These are phyloP conservation scores for Fusarium sp. DNA, from an alignment of 2,329 filamentous ascomycete genomes.

Conservation along the genomic window DNA sequence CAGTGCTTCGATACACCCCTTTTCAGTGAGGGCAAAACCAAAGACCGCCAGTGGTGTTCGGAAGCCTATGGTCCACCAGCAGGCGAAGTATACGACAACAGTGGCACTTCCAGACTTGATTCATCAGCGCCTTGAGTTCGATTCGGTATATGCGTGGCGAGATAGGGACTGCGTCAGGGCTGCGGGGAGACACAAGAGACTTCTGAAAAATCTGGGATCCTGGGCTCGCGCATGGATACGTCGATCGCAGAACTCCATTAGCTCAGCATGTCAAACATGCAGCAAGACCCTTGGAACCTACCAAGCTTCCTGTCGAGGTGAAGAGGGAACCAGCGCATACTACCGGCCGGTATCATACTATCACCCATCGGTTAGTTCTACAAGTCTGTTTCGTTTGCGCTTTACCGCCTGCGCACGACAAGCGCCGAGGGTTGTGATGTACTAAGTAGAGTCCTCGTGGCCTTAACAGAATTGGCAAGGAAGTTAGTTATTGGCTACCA, in stretches of 20 bases:
- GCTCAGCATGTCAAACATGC: slow-evolving; percentile 37
- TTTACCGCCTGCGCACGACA: neutral
- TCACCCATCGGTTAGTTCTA: neutral
- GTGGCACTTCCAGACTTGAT: neutral
- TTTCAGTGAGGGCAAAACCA: neutral
- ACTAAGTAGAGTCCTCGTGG: neutral
- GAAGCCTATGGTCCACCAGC: neutral
- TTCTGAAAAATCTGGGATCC: slow-evolving; percentile 15
- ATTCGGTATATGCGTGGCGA: neutral
- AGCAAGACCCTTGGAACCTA: slow-evolving; percentile 30
- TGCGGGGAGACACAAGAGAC: neutral
- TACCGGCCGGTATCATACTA: neutral
- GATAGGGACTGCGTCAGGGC: neutral
- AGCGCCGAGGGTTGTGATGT: neutral
- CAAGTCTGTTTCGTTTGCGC: neutral
- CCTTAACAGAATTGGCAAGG: neutral
- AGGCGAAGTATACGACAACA: neutral
- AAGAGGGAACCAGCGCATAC: neutral
- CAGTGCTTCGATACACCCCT: slow-evolving; percentile 26
- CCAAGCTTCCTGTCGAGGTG: slow-evolving; percentile 38
- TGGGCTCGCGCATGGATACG: slow-evolving; percentile 31
- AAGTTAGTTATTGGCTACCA: neutral
- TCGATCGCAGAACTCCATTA: slow-evolving; percentile 37
- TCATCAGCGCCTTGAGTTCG: neutral
- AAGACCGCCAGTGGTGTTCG: neutral